Evolutionary conservation across 305 asterid genomes (phyloP), one percentile per base, ranked within the genome.

Genomic region (Caryopteris hybrid): DNA sequence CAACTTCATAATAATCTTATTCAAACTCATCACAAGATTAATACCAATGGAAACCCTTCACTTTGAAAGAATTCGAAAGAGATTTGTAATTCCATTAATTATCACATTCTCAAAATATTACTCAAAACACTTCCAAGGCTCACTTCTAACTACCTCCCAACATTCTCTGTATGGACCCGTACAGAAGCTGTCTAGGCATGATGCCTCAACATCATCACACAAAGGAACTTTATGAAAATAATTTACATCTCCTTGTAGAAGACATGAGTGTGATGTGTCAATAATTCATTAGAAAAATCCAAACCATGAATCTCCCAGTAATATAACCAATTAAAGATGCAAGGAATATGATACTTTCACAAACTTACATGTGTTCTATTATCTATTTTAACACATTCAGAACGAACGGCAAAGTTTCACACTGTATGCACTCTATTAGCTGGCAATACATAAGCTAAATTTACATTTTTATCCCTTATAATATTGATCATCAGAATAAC

Each of bases 301-400:
- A 36, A 29, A 3, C 21, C 8, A 7, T 6, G 11, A 16, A 60
- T 42, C 58, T 29, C 34, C 29, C 61, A 39, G 16, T 33, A 39
- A 51, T 7, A 43, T 39, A 14, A 25, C 47, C 20, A 42, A 68
- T 39, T 43, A 63, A 47, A 63, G 69, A 17, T 48, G 4, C 22
- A 13, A 34, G 11, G 18, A 57, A 39, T n/a, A 41, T 45, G 65
- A 64, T 64, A 27, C 74, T 64, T 41, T 66, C 27, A 52, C 53
- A 56, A 61, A 52, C 45, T 68, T 54, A 50, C 36, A 52, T 11
- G 42, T 61, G 39, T 17, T 31, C 45, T 21, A 25, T 36, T 31
- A 9, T 53, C 71, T 22, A 45, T 48, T 21, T 16, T 25, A 47
- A 53, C 46, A 22, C 61, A 41, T 38, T 23, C 38, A 25, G 9